phyloP scores from a whole-genome alignment of 2,329 filamentous ascomycete species.

The Aspergillus sergii region DNA sequence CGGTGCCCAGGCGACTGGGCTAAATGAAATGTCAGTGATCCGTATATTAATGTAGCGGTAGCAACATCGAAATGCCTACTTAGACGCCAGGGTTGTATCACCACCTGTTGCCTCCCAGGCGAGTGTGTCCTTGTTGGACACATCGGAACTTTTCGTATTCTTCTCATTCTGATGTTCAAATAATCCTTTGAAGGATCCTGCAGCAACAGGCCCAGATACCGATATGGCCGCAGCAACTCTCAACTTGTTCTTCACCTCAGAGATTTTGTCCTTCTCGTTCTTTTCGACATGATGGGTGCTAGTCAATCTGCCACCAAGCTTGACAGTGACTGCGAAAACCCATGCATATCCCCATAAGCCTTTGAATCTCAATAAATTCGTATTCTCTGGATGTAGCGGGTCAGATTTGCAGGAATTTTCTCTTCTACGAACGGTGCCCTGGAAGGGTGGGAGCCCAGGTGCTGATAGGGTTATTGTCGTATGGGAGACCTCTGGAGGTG shows the following conservation, averaged over 20 bases:
- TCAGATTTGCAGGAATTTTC: no score
- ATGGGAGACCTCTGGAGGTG: no score
- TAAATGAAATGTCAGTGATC: neutral
- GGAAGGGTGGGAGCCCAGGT: no score
- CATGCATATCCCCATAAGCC: no score
- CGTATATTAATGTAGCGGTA: neutral
- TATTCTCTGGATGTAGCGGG: no score
- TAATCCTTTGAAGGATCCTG: neutral
- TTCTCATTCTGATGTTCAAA: neutral
- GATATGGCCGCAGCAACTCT: neutral
- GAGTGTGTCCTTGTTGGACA: neutral
- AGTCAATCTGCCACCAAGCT: neutral
- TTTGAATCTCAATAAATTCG: no score
- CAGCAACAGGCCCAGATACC: neutral
- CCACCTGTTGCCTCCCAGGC: neutral
- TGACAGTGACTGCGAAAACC: neutral
- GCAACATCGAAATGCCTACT: neutral
- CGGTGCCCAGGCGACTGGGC: neutral
- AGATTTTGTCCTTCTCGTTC: neutral
- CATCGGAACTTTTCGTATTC: neutral
- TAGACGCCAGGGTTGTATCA: neutral
- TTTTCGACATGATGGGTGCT: neutral
- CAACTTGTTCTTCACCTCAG: neutral
- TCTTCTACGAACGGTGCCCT: no score
- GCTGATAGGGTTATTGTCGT: no score